phyloP scores from a whole-genome alignment of 23 red algal species.

The Gracilaria caudata region DNA sequence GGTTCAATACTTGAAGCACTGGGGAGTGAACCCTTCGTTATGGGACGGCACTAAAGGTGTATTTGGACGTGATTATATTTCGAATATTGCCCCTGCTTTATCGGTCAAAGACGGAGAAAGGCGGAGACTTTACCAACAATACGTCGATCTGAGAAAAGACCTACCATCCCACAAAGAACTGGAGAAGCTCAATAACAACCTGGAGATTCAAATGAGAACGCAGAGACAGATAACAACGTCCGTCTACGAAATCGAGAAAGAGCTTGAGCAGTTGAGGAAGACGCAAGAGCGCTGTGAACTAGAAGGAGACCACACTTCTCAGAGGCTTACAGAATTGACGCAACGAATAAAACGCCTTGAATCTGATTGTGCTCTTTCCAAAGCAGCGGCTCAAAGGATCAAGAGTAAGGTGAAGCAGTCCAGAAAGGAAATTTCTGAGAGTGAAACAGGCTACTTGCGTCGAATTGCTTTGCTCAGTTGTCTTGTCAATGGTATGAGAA shows the following conservation, averaged over 20 bases:
- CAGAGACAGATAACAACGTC: conserved; percentile 26
- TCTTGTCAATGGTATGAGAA: conserved; percentile 9
- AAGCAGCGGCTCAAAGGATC: conserved; percentile 16
- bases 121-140: conserved; percentile 10
- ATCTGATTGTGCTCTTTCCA: conserved; percentile 18
- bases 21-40: conserved; percentile 15
- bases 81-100: background rate
- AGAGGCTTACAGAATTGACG: background rate
- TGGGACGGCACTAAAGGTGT: conserved; percentile 50
- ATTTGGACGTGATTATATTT: conserved; percentile 43
- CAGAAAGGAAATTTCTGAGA: conserved; percentile 20
- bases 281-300: background rate
- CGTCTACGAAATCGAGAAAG: conserved; percentile 35
- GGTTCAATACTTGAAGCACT: conserved; percentile 5
- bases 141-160: conserved; percentile 32
- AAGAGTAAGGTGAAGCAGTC: conserved; percentile 30
- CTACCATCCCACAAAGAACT: conserved; percentile 1
- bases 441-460: conserved; percentile 52
- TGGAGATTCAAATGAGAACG: conserved; percentile 44
- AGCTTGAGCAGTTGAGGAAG: conserved; percentile 31
- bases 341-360: conserved; percentile 17
- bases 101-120: background rate
- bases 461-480: conserved; percentile 45
- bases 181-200: conserved; percentile 13
- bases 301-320: background rate